These are phyloP conservation scores for Termitomyces sp. DNA, from an alignment of 768 basidiomycete species.

Conservation along the genomic window DNA sequence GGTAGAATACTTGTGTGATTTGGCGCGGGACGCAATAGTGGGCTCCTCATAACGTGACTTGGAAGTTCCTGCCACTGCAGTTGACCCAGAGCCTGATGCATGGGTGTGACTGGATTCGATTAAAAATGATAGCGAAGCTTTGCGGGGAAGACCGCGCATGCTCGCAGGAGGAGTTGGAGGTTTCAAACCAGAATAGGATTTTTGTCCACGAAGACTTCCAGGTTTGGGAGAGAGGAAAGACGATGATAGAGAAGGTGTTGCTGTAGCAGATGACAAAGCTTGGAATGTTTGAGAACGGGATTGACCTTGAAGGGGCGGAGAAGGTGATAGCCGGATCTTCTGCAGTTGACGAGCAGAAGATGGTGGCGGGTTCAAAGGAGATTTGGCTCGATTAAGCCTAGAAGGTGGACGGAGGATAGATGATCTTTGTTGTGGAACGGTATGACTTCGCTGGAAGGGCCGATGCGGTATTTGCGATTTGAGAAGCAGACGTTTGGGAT, in stretches of 20 bases:
- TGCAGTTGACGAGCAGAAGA: constrained; percentile 69
- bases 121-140: constrained; percentile 75
- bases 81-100: constrained; percentile 48
- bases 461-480: constrained; percentile 41
- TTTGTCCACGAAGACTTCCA: constrained; percentile 75
- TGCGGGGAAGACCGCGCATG: constrained; percentile 60
- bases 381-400: constrained; percentile 65
- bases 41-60: constrained; percentile 69
- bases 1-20: constrained; percentile 60
- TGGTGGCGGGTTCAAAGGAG: constrained; percentile 62
- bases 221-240: constrained; percentile 66
- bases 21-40: constrained; percentile 79
- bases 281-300: constrained; percentile 60
- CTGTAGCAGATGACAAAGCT: constrained; percentile 45
- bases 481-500: constrained; percentile 65
- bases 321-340: constrained; percentile 63
- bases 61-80: constrained; percentile 28
- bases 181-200: constrained; percentile 79
- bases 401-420: constrained; percentile 60
- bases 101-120: constrained; percentile 57
- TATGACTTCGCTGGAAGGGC: constrained; percentile 50
- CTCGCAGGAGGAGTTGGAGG: constrained; percentile 66
- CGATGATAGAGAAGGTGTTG: constrained; percentile 42
- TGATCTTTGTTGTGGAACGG: constrained; percentile 47
- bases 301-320: constrained; percentile 57